Percentiles rank a stretch among this genome's conserved stretches.
Conservation (phyloP, 1,139 yeast genomes). For the Blastobotrys apis region DNA sequence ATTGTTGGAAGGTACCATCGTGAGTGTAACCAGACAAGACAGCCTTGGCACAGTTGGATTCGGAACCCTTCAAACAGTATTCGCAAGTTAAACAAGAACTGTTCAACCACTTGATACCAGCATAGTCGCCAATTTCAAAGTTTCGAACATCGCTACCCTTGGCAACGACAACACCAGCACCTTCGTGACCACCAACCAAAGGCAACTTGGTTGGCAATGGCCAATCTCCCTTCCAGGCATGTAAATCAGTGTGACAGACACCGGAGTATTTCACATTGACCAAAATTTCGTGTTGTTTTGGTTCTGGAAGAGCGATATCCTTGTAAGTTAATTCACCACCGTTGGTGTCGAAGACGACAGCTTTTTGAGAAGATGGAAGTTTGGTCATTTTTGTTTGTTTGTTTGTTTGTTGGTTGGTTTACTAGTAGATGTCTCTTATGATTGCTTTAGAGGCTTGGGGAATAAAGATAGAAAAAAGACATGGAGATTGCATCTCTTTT, state of each 20-base stretch:
- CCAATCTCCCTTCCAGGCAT: constrained; percentile 75
- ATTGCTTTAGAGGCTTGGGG: too few species aligned
- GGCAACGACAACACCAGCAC: constrained; percentile 79
- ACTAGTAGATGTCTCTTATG: too few species aligned
- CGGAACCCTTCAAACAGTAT: constrained; percentile 62
- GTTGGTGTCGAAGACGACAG: constrained; percentile 62
- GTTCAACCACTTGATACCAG: constrained; percentile 71
- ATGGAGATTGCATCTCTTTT: too few species aligned
- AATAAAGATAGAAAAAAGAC: too few species aligned
- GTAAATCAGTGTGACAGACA: constrained; percentile 66
- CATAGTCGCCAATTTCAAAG: constrained; percentile 70
- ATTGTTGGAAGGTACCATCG: constrained; percentile 82
- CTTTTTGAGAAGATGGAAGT: constrained; percentile 69
- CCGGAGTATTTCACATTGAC: constrained; percentile 63
- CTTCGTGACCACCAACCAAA: constrained; percentile 80
- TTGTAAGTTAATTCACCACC: constrained; percentile 61
- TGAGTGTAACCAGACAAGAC: constrained; percentile 75
- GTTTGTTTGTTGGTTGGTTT: too few species aligned
- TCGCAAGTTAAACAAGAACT: constrained; percentile 73
- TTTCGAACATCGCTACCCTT: constrained; percentile 64
- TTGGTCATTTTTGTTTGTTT: constrained; percentile 26
- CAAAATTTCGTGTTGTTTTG: constrained; percentile 55
- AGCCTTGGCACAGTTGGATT: constrained; percentile 65
- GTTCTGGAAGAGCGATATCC: constrained; percentile 61
- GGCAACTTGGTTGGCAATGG: constrained; percentile 62